phyloP scores from a whole-genome alignment of 768 basidiomycete species.

The Mycena floridula region DNA sequence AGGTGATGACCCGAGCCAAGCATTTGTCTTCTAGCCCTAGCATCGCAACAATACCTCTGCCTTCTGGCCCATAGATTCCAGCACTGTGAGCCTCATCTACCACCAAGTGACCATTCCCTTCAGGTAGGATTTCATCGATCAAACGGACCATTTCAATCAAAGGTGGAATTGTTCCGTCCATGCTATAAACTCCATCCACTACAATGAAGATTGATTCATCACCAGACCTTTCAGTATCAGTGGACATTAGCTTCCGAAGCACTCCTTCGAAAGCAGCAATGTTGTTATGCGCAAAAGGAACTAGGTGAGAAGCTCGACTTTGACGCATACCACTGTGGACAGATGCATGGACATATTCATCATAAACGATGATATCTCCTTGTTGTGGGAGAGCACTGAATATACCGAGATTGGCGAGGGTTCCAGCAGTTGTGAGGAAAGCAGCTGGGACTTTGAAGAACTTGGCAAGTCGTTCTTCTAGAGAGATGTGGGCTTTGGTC shows the following conservation, averaged over 20 bases:
- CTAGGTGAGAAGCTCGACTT: slow-evolving; percentile 22
- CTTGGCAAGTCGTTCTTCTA: slow-evolving; percentile 32
- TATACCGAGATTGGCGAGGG: slow-evolving; percentile 46
- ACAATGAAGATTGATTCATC: slow-evolving; percentile 24
- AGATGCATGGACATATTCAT: slow-evolving; percentile 48
- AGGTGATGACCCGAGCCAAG: slow-evolving; percentile 43
- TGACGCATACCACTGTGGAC: slow-evolving; percentile 45
- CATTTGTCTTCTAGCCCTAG: slow-evolving; percentile 38
- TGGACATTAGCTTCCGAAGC: slow-evolving; percentile 18
- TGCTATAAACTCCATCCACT: slow-evolving; percentile 52
- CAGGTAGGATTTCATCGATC: slow-evolving; percentile 29
- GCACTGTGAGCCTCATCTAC: slow-evolving; percentile 4
- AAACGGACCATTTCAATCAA: slow-evolving; percentile 33
- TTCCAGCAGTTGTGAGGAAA: slow-evolving; percentile 48
- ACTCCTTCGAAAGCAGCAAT: slow-evolving; percentile 22
- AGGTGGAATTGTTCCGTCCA: slow-evolving; percentile 54
- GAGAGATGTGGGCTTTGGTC: slow-evolving; percentile 27
- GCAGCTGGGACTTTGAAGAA: slow-evolving; percentile 36
- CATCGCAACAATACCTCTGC: slow-evolving; percentile 18
- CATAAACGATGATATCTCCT: slow-evolving; percentile 43
- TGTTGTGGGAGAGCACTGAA: slow-evolving; percentile 36
- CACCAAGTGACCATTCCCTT: slow-evolving; percentile 26
- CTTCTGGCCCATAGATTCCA: slow-evolving; percentile 4
- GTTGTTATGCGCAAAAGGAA: slow-evolving; percentile 42
- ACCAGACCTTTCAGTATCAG: too few species aligned